These are phyloP conservation scores for Tremellales sp. DNA, from an alignment of 1,284 basidiomycete species.

Conservation along the genomic window DNA sequence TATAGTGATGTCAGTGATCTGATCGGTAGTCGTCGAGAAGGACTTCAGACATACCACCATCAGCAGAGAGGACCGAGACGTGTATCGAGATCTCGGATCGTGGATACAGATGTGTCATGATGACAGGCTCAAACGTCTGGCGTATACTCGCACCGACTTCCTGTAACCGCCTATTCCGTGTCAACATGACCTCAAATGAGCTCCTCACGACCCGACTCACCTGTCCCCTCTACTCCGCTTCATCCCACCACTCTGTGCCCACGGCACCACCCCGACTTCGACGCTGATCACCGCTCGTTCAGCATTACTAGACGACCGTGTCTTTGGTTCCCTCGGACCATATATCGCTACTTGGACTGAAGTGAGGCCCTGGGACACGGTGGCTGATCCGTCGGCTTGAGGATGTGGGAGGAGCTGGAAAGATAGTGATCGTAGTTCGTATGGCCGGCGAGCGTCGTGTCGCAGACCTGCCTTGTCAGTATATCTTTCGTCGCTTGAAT, in stretches of 20 bases:
- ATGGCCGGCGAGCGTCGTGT: conserved; percentile 84
- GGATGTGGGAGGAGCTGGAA: conserved; percentile 75
- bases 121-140: conserved; percentile 91
- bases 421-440: conserved; percentile 77
- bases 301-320: conserved; percentile 67
- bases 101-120: conserved; percentile 86
- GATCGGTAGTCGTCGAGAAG: neutral
- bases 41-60: conserved; percentile 58
- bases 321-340: conserved; percentile 83
- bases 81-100: conserved; percentile 91
- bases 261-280: conserved; percentile 76
- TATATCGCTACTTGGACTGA: conserved; percentile 80
- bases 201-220: conserved; percentile 50
- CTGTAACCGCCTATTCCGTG: too few relatives aligned
- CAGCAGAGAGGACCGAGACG: conserved; percentile 86
- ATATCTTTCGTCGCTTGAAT: neutral
- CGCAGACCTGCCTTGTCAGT: conserved; percentile 55
- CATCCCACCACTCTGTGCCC: conserved; percentile 75
- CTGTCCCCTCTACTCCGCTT: conserved; percentile 78
- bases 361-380: conserved; percentile 83
- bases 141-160: conserved; percentile 84
- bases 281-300: conserved; percentile 81
- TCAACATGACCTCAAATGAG: too few relatives aligned
- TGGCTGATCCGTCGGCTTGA: conserved; percentile 74
- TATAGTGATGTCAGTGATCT: conserved; percentile 16